A percentile compares a stretch with the other conserved stretches of the same genome.
phyloP scores from a whole-genome alignment of 108 stramenopile genomes.

The Cyclotella cryptica region DNA sequence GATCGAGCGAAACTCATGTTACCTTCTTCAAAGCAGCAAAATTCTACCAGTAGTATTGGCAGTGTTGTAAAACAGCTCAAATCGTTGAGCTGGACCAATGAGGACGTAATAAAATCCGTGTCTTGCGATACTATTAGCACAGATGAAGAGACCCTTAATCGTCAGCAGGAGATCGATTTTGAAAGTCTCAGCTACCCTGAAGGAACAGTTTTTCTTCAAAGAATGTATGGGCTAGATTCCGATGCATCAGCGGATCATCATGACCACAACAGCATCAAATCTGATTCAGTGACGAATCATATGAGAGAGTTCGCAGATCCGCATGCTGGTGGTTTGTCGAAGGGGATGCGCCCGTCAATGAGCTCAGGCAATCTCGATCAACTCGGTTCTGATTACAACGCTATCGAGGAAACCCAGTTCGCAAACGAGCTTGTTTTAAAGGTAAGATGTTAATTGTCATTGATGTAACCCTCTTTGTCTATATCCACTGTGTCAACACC shows the following conservation, averaged over 20 bases:
- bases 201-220: slow-evolving; percentile 10
- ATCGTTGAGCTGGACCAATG: slow-evolving; percentile 13
- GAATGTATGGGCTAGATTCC: background rate
- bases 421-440: slow-evolving; percentile 35
- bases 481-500: no score
- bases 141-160: slow-evolving; percentile 3
- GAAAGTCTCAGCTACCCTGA: slow-evolving; percentile 6
- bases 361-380: slow-evolving; percentile 34
- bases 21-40: slow-evolving; percentile 8
- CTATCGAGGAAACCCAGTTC: slow-evolving; percentile 11
- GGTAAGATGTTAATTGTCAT: background rate
- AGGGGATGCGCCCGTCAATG: slow-evolving; percentile 4
- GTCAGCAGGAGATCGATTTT: slow-evolving; percentile 1
- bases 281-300: background rate
- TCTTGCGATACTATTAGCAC: slow-evolving; percentile 1
- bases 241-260: slow-evolving; percentile 3
- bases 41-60: slow-evolving; percentile 16
- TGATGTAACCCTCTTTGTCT: background rate
- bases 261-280: slow-evolving; percentile 4
- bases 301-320: background rate
- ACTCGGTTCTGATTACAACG: slow-evolving; percentile 6
- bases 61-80: background rate
- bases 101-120: background rate
- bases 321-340: background rate
- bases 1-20: background rate